Conservation (phyloP, 257 asterid species). For the Gynochthodes officinalis region DNA sequence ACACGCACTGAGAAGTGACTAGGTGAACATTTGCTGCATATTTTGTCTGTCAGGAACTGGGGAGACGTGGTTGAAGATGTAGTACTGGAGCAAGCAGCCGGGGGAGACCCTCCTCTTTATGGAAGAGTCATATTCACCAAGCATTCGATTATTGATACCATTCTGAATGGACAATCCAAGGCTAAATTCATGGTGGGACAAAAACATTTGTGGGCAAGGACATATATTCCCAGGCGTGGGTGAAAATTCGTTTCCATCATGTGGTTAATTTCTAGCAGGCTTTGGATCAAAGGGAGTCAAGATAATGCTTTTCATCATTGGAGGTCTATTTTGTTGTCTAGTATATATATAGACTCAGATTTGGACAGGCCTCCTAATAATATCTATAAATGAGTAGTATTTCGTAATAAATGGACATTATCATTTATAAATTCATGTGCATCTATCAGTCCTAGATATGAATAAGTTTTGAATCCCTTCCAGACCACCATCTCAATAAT, state of each 20-base stretch:
- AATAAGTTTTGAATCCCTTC: too few relatives aligned
- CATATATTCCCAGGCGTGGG: slow-evolving; percentile 18
- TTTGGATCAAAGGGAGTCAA: too few relatives aligned
- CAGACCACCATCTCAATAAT: too few relatives aligned
- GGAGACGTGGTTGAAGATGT: slow-evolving; percentile 24
- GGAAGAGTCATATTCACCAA: slow-evolving; percentile 13
- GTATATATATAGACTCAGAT: too few relatives aligned
- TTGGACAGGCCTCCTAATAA: too few relatives aligned
- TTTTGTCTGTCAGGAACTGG: slow-evolving; percentile 9
- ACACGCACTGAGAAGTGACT: not conserved
- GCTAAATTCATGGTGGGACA: slow-evolving; percentile 20
- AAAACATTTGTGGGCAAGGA: slow-evolving; percentile 25
- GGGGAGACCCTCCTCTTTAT: slow-evolving; percentile 8
- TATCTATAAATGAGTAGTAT: too few relatives aligned
- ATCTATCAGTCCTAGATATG: too few relatives aligned
- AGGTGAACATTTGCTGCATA: not conserved
- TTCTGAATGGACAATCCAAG: slow-evolving; percentile 21
- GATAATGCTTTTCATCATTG: too few relatives aligned
- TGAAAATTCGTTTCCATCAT: not conserved
- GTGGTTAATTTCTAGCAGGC: not conserved
- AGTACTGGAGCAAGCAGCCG: slow-evolving; percentile 11
- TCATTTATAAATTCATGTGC: too few relatives aligned
- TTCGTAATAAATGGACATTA: too few relatives aligned
- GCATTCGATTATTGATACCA: not conserved
- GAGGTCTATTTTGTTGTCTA: too few relatives aligned